Evolutionary conservation across 352 stramenopile species (phyloP).

Genomic region (Globisporangium takayamanum): DNA sequence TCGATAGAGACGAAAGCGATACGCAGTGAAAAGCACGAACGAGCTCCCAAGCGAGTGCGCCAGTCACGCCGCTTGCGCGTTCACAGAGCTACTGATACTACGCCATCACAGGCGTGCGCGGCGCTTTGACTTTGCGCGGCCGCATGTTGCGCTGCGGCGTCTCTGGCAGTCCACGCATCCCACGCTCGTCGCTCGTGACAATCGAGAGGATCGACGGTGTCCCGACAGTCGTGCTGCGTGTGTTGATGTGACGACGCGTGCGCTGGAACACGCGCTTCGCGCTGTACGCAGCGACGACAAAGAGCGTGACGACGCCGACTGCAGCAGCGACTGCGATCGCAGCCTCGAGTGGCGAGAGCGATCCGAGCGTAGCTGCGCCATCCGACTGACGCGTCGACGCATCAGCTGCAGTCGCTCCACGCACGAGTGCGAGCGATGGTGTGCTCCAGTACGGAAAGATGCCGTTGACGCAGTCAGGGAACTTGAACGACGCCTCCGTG

Average conservation of each 20-base stretch:
- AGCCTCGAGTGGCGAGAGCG: background rate
- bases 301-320: slow-evolving; percentile 1
- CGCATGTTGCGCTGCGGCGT: background rate
- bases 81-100: background rate
- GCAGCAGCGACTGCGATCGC: slow-evolving; percentile 1
- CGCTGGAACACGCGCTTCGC: background rate
- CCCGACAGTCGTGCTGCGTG: background rate
- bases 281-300: background rate
- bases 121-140: slow-evolving; percentile 6
- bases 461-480: slow-evolving; percentile 8
- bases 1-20: no score
- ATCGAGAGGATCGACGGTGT: slow-evolving; percentile 2
- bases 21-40: no score
- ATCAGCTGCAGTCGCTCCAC: background rate
- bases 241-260: background rate
- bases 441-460: slow-evolving; percentile 7
- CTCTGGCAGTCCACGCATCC: background rate
- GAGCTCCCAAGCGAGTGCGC: no score
- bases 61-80: no score
- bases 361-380: background rate
- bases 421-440: background rate
- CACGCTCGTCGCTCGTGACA: background rate
- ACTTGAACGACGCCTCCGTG: slow-evolving; percentile 10
- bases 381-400: background rate
- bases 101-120: background rate